Conservation (phyloP, 371 early-diverging fungal species). For the Massospora cicadina region DNA sequence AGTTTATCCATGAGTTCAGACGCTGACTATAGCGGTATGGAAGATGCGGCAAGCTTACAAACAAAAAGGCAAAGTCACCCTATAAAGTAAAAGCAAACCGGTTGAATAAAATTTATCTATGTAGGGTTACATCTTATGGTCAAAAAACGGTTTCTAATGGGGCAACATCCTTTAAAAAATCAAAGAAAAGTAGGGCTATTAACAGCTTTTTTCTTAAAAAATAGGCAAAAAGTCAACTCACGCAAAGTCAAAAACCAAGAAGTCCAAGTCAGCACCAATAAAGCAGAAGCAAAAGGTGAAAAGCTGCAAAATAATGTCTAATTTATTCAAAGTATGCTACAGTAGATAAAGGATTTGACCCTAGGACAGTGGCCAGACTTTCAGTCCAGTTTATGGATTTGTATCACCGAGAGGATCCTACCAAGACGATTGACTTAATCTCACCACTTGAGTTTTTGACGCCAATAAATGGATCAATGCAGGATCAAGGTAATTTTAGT, state of each 20-base stretch:
- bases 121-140: not conserved
- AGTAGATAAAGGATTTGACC: not conserved
- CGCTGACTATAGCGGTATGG: not conserved
- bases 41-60: not conserved
- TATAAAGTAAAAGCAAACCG: not conserved
- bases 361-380: not conserved
- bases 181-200: no score
- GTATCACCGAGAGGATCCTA: conserved; percentile 13
- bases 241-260: no score
- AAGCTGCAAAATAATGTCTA: no score
- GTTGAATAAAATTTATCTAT: not conserved
- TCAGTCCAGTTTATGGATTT: conserved; percentile 3
- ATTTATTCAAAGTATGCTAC: not conserved
- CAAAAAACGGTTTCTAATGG: no score
- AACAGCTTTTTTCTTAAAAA: no score
- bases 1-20: not conserved
- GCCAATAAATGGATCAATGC: conserved; percentile 25
- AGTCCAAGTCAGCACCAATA: no score
- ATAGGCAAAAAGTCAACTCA: no score
- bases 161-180: no score
- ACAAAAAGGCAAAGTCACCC: not conserved
- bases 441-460: conserved; percentile 42
- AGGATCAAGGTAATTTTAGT: conserved; percentile 21
- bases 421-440: conserved; percentile 33
- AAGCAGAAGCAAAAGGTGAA: no score